A percentile compares a stretch with the other conserved stretches of the same genome.
These are phyloP conservation scores for Auriscalpium microsporum DNA, from an alignment of 768 basidiomycete genomes.

Conservation along the genomic window DNA sequence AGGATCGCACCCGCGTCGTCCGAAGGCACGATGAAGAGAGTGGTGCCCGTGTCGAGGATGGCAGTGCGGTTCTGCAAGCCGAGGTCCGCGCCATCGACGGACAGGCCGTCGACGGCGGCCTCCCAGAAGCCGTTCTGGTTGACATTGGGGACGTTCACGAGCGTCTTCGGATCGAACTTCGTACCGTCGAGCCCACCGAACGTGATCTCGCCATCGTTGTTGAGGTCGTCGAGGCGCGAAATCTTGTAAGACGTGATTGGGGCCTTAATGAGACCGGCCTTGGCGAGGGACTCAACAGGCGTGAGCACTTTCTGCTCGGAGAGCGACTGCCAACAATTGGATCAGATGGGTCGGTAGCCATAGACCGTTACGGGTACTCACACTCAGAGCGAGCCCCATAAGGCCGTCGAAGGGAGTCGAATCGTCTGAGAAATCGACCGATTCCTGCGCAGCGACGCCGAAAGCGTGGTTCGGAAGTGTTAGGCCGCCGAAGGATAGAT, in stretches of 20 bases:
- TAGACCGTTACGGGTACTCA: conserved; percentile 23
- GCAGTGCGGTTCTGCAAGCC: conserved; percentile 57
- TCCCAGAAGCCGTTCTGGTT: conserved; percentile 77
- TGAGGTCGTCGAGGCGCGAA: conserved; percentile 57
- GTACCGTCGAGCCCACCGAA: conserved; percentile 67
- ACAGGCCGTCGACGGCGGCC: conserved; percentile 47
- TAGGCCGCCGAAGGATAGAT: conserved; percentile 56
- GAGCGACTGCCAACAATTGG: conserved; percentile 32
- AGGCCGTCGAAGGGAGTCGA: conserved; percentile 57
- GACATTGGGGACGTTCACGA: conserved; percentile 55
- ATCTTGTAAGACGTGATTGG: conserved; percentile 78
- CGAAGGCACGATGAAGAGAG: conserved; percentile 32
- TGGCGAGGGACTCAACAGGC: conserved; percentile 62
- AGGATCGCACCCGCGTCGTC: conserved; percentile 50
- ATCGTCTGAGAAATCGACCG: conserved; percentile 46
- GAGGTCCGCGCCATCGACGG: conserved; percentile 46
- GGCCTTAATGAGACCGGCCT: conserved; percentile 44
- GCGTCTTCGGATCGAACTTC: conserved; percentile 56
- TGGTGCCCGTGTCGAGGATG: conserved; percentile 49
- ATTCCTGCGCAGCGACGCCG: conserved; percentile 56
- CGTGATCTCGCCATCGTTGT: conserved; percentile 73
- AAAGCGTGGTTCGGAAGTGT: conserved; percentile 51
- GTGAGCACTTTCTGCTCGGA: conserved; percentile 60
- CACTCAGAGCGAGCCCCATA: conserved; percentile 71
- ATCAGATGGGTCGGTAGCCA: background rate